Evolutionary conservation across 768 basidiomycete genomes (phyloP), one percentile per base, ranked within the genome.

Genomic region (Suillus discolor): DNA sequence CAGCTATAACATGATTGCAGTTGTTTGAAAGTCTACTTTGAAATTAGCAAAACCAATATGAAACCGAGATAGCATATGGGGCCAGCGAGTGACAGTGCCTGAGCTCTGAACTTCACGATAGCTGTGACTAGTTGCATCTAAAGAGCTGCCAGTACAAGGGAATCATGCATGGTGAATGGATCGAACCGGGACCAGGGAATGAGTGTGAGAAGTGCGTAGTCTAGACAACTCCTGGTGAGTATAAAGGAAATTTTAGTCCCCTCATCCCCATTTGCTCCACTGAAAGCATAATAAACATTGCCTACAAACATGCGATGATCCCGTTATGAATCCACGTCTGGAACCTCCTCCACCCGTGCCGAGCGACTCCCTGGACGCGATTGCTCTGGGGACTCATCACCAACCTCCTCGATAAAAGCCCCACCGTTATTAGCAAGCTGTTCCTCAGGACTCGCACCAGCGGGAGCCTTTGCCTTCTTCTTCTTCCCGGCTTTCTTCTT

Each of bases 401-500:
- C 71, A n/a, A 75, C 75, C 67, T 79, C 74, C 76, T 81, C 72
- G 71, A 79, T 74, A 18, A 57, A 71, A 28, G 81, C 84, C 15
- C 81, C 81, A 2, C 78, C 79, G 38, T 79, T 81, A 31, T 73
- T 69, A 9, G 80, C 72, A 75, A 83, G 70, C 72, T 83, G 80
- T 57, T 77, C 77, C 69, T 80, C 82, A 6, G 69, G 68, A 4
- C 79, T 80, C 57, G 69, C 70, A 7, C 63, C 71, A 2, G 64
- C 66, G 4, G 60, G 57, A 1, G 69, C 54, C 68, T 83, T 82
- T 66, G 78, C 80, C 72, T 87, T 87, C 65, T 87, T 85, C 81
- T 89, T 91, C 80, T 89, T 91, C 39, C 81, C 78, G 62, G 80
- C 83, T 81, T 89, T 90, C 73, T 88, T 87, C 65, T 90, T 90